phyloP scores from a whole-genome alignment of 305 asterid genomes.

The Coffea humblotiana region DNA sequence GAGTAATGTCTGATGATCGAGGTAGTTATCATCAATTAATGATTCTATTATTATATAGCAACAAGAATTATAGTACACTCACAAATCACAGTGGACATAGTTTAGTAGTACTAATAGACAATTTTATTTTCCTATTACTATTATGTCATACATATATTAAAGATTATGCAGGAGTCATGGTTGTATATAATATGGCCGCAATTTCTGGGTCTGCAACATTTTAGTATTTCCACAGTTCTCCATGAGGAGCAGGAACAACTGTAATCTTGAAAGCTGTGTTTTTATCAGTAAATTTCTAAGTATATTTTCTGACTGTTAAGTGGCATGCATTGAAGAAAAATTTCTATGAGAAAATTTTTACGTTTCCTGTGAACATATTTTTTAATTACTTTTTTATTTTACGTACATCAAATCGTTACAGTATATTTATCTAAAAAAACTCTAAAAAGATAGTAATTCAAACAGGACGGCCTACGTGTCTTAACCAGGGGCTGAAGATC shows the following conservation, averaged over 20 bases:
- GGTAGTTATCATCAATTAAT: constrained; percentile 4
- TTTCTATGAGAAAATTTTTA: too few species aligned
- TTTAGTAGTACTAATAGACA: not conserved
- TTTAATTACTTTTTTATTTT: too few species aligned
- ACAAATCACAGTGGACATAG: not conserved
- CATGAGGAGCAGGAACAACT: not conserved
- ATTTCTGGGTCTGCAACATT: not conserved
- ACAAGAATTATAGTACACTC: not conserved
- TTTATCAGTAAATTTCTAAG: too few species aligned
- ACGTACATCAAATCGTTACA: too few species aligned
- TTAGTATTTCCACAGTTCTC: not conserved
- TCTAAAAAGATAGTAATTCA: too few species aligned
- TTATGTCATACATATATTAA: not conserved
- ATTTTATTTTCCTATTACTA: not conserved
- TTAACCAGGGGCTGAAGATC: too few species aligned
- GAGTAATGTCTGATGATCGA: constrained; percentile 2
- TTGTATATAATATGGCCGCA: not conserved
- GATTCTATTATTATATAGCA: constrained; percentile 9
- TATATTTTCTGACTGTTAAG: too few species aligned
- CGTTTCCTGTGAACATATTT: too few species aligned
- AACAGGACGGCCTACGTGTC: too few species aligned
- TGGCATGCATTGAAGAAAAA: too few species aligned
- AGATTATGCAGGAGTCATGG: constrained; percentile 12
- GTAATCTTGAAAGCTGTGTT: not conserved
- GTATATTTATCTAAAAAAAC: too few species aligned